Conservation (phyloP, 192 early-diverging fungal genomes). For the Geosiphon pyriformis region DNA sequence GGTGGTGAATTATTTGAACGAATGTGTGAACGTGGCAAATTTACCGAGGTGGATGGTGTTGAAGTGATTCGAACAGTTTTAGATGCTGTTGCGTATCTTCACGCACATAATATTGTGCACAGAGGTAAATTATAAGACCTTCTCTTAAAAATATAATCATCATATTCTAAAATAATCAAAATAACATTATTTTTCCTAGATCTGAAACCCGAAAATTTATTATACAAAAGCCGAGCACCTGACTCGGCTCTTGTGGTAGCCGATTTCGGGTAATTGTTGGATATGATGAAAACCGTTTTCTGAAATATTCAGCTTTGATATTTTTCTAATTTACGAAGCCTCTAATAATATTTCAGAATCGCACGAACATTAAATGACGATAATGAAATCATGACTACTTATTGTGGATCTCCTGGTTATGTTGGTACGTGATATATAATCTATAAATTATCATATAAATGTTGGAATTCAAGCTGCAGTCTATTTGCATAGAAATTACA, state of each 20-base stretch:
- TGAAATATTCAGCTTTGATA: background rate
- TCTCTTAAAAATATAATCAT: background rate
- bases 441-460: too few species aligned
- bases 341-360: slow-evolving; percentile 39
- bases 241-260: slow-evolving; percentile 76
- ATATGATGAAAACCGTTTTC: background rate
- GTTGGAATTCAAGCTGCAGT: too few species aligned
- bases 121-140: slow-evolving; percentile 42
- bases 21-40: slow-evolving; percentile 71
- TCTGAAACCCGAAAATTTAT: slow-evolving; percentile 84
- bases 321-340: too few species aligned
- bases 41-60: slow-evolving; percentile 78
- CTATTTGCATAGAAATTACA: too few species aligned
- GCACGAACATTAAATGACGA: slow-evolving; percentile 57
- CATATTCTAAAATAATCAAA: background rate
- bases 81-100: slow-evolving; percentile 77
- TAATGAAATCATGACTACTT: slow-evolving; percentile 64
- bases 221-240: slow-evolving; percentile 59
- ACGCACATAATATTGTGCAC: slow-evolving; percentile 83
- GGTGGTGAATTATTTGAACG: slow-evolving; percentile 89
- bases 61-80: slow-evolving; percentile 68
- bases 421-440: slow-evolving; percentile 31
- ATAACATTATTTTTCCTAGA: slow-evolving; percentile 31
- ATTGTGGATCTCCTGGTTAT: slow-evolving; percentile 86
- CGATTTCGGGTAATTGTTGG: slow-evolving; percentile 70